These are phyloP conservation scores for Dipodascus geniculatus DNA, from an alignment of 805 yeast species.

Conservation along the genomic window DNA sequence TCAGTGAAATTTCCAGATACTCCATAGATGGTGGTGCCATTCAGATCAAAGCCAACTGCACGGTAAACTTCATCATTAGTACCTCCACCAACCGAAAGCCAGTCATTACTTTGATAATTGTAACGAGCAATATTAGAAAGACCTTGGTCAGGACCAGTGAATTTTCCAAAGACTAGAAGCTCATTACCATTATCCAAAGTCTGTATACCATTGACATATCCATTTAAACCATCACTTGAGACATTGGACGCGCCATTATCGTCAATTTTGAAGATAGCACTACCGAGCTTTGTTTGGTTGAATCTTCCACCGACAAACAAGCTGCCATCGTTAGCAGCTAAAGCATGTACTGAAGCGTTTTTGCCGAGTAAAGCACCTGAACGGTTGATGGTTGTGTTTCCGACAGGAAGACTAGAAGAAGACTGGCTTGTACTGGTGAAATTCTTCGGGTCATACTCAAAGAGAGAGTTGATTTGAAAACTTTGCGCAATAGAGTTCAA, in stretches of 20 bases:
- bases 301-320: constrained; percentile 42
- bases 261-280: constrained; percentile 5
- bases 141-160: constrained; percentile 22
- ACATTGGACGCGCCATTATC: not conserved
- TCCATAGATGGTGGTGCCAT: constrained; percentile 19
- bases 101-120: constrained; percentile 6
- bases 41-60: constrained; percentile 13
- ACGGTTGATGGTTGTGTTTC: constrained; percentile 36
- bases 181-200: constrained; percentile 24
- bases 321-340: constrained; percentile 23
- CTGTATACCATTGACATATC: constrained; percentile 3
- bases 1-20: constrained; percentile 16
- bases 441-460: constrained; percentile 68
- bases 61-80: constrained; percentile 13
- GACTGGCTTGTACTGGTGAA: constrained; percentile 33
- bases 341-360: constrained; percentile 31
- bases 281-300: constrained; percentile 7
- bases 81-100: constrained; percentile 14
- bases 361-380: constrained; percentile 28
- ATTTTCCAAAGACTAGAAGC: constrained; percentile 38
- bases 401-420: constrained; percentile 27
- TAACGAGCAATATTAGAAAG: constrained; percentile 12
- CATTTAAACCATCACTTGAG: constrained; percentile 4
- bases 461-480: constrained; percentile 52
- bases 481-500: constrained; percentile 14